Percentiles rank a stretch among this genome's conserved stretches.
These are phyloP conservation scores for Sporisorium reilianum DNA, from an alignment of 1,284 basidiomycete species.

Conservation along the genomic window DNA sequence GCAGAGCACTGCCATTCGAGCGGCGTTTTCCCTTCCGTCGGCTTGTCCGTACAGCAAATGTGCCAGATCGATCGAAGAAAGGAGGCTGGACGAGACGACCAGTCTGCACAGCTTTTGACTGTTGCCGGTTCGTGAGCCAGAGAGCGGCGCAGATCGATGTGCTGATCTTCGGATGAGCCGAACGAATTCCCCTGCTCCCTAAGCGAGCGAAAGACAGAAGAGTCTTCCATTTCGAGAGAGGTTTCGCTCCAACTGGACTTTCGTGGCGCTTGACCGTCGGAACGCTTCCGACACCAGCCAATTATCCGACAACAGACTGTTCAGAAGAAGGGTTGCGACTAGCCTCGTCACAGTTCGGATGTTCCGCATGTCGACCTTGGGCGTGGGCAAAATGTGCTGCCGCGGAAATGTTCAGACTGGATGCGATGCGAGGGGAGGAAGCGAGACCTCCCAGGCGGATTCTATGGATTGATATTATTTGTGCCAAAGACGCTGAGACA, in stretches of 20 bases:
- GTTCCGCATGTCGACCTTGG: background rate
- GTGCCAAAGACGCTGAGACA: constrained; percentile 8
- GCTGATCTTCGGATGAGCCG: constrained; percentile 16
- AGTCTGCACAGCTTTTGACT: background rate
- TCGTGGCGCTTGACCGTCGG: constrained; percentile 7
- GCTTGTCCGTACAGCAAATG: background rate
- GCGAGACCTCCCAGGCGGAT: constrained; percentile 6
- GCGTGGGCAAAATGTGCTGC: background rate
- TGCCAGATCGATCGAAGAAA: constrained; percentile 5
- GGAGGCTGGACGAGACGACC: background rate
- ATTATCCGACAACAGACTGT: background rate
- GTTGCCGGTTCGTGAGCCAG: background rate
- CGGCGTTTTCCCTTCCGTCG: constrained; percentile 1
- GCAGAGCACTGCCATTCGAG: background rate
- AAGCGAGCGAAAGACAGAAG: background rate
- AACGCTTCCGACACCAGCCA: constrained; percentile 13
- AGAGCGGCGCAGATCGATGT: background rate
- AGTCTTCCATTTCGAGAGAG: background rate
- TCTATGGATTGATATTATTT: constrained; percentile 27
- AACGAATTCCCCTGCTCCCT: constrained; percentile 7
- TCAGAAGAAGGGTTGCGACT: background rate
- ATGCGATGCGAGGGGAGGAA: constrained; percentile 5
- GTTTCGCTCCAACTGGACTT: background rate
- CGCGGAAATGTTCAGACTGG: constrained; percentile 1
- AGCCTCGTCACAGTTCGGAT: constrained; percentile 10